Evolutionary conservation across 805 yeast genomes (phyloP).

Genomic region (Saccharomyces jurei): DNA sequence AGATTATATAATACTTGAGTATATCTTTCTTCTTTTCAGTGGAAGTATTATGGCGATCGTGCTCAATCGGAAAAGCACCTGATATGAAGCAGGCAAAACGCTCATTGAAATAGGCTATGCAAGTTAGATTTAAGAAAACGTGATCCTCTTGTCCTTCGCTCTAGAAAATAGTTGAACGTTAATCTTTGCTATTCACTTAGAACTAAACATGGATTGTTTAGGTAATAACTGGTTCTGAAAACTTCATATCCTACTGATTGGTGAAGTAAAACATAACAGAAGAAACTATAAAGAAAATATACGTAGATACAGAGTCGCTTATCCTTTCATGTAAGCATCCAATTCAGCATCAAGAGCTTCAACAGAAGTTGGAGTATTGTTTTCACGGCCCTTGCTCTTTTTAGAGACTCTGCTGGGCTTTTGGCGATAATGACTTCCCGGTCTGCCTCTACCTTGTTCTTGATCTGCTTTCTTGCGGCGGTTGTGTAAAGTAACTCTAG

Average conservation of each 20-base stretch:
- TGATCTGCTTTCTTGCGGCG: background rate
- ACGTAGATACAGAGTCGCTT: background rate
- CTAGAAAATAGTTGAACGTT: no score
- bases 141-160: background rate
- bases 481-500: background rate
- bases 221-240: background rate
- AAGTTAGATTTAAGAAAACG: background rate
- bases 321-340: constrained; percentile 26
- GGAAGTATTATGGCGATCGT: background rate
- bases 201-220: background rate
- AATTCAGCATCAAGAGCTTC: constrained; percentile 28
- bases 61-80: background rate
- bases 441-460: background rate
- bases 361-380: constrained; percentile 5
- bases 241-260: background rate
- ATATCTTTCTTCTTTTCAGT: background rate
- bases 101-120: background rate
- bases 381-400: background rate
- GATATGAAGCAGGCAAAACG: background rate
- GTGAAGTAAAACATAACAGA: background rate
- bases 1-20: background rate
- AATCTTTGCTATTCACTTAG: background rate
- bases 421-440: background rate
- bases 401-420: background rate
- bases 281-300: background rate